These are phyloP conservation scores for Omphalotus guepiniiformis DNA, from an alignment of 768 basidiomycete genomes.

Conservation along the genomic window DNA sequence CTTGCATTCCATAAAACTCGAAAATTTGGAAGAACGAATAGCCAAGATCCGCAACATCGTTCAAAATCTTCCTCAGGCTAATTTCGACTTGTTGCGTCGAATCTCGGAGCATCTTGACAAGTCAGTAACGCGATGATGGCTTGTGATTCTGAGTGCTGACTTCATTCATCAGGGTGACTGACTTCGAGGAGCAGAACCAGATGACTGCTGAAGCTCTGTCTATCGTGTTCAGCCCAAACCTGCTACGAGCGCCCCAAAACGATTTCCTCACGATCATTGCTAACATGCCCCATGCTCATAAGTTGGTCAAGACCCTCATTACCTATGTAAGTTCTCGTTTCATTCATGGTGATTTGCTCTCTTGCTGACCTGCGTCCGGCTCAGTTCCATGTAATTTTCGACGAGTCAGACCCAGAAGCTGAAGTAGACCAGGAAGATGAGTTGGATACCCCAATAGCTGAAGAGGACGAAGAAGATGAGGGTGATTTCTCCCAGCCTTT, in stretches of 20 bases:
- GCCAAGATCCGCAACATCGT: slow-evolving; percentile 62
- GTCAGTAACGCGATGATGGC: slow-evolving; percentile 27
- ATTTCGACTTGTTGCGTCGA: slow-evolving; percentile 77
- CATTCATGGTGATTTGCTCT: neutral
- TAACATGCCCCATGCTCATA: slow-evolving; percentile 76
- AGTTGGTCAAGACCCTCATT: slow-evolving; percentile 71
- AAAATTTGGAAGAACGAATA: slow-evolving; percentile 65
- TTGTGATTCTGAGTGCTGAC: neutral
- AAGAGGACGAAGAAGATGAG: slow-evolving; percentile 61
- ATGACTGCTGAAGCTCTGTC: slow-evolving; percentile 86
- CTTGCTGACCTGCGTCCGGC: slow-evolving; percentile 6
- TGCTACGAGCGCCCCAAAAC: slow-evolving; percentile 73
- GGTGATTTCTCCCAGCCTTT: slow-evolving; percentile 16
- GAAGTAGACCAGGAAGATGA: slow-evolving; percentile 61
- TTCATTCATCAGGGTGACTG: slow-evolving; percentile 57
- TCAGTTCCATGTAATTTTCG: slow-evolving; percentile 69
- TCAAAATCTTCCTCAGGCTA: slow-evolving; percentile 62
- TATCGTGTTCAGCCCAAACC: slow-evolving; percentile 82
- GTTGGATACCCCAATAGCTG: slow-evolving; percentile 59
- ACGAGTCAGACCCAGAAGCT: slow-evolving; percentile 59
- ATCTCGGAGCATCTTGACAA: slow-evolving; percentile 82
- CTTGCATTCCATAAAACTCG: slow-evolving; percentile 43
- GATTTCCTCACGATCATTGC: slow-evolving; percentile 74
- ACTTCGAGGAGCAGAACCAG: slow-evolving; percentile 84
- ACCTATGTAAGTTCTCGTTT: slow-evolving; percentile 57